Conservation (phyloP, 2,329 filamentous ascomycete genomes). For the Hirsutella thompsonii region DNA sequence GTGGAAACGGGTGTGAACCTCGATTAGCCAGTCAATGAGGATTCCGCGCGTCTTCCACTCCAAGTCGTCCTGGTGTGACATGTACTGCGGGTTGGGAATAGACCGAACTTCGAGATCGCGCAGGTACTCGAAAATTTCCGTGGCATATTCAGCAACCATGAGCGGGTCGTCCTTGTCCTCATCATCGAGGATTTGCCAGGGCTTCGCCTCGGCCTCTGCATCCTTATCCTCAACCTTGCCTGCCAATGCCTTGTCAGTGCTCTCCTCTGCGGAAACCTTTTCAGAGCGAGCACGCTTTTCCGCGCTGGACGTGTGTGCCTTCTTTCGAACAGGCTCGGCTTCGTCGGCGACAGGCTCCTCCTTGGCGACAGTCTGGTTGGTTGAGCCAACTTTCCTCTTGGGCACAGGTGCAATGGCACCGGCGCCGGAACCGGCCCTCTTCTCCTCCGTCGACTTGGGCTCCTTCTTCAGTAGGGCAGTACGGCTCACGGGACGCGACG, state of each 20-base stretch:
- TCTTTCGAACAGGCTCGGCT: slow-evolving; percentile 57
- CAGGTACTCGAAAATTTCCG: slow-evolving; percentile 95
- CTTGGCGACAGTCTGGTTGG: slow-evolving; percentile 31
- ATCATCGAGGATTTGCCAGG: slow-evolving; percentile 51
- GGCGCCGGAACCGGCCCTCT: slow-evolving; percentile 61
- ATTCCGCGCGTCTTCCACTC: slow-evolving; percentile 99
- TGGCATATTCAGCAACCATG: slow-evolving; percentile 96
- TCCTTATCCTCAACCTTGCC: slow-evolving; percentile 12
- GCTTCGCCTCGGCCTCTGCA: slow-evolving; percentile 16
- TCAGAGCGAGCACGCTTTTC: slow-evolving; percentile 28
- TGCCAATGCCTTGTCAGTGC: not conserved
- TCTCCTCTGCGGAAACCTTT: slow-evolving; percentile 17
- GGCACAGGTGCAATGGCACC: slow-evolving; percentile 47
- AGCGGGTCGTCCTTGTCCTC: slow-evolving; percentile 89
- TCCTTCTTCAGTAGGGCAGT: slow-evolving; percentile 55
- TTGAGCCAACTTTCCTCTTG: slow-evolving; percentile 52
- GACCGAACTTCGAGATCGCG: slow-evolving; percentile 69
- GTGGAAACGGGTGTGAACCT: slow-evolving; percentile 94
- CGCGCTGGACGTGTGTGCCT: slow-evolving; percentile 39
- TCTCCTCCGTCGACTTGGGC: slow-evolving; percentile 50
- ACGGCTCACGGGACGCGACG: slow-evolving; percentile 43
- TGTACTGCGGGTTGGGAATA: slow-evolving; percentile 84
- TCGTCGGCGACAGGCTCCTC: slow-evolving; percentile 52
- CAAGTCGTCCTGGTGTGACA: slow-evolving; percentile 84
- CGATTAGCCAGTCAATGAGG: slow-evolving; percentile 93